A percentile compares a stretch with the other conserved stretches of the same genome.
phyloP scores from a whole-genome alignment of 768 basidiomycete genomes.

The Mycena polygramma region DNA sequence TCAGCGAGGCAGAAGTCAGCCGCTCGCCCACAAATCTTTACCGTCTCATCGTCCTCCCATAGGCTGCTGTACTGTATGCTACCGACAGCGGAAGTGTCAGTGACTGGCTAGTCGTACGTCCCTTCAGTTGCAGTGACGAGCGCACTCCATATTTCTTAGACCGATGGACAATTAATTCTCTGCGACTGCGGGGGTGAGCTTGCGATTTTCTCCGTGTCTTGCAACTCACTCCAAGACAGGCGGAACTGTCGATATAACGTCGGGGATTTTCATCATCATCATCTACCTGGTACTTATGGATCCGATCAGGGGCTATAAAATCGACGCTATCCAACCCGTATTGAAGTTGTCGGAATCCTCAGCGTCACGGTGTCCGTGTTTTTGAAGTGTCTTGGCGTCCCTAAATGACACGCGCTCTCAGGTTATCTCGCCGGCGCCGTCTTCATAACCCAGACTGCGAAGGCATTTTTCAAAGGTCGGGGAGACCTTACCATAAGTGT shows the following conservation, averaged over 20 bases:
- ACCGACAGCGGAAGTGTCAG: constrained; percentile 38
- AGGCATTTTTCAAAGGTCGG: constrained; percentile 34
- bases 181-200: constrained; percentile 49
- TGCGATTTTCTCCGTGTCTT: neutral
- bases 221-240: constrained; percentile 12
- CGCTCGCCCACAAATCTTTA: neutral
- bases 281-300: neutral
- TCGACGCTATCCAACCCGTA: constrained; percentile 27
- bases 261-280: neutral
- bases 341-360: constrained; percentile 34
- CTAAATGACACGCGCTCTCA: neutral
- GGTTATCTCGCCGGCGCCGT: constrained; percentile 42
- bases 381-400: too few relatives aligned
- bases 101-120: constrained; percentile 39
- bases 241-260: constrained; percentile 41
- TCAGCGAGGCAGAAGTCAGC: constrained; percentile 38
- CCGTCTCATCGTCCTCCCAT: neutral
- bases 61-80: constrained; percentile 41
- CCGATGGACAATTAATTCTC: constrained; percentile 40
- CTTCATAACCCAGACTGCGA: constrained; percentile 38
- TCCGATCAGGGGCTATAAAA: constrained; percentile 36
- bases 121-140: neutral
- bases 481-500: too few relatives aligned
- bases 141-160: constrained; percentile 19
- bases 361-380: constrained; percentile 33